Percentiles rank a stretch among this genome's conserved stretches.
phyloP scores from a whole-genome alignment of 1,284 basidiomycete genomes.

The Cryptococcus sp. region DNA sequence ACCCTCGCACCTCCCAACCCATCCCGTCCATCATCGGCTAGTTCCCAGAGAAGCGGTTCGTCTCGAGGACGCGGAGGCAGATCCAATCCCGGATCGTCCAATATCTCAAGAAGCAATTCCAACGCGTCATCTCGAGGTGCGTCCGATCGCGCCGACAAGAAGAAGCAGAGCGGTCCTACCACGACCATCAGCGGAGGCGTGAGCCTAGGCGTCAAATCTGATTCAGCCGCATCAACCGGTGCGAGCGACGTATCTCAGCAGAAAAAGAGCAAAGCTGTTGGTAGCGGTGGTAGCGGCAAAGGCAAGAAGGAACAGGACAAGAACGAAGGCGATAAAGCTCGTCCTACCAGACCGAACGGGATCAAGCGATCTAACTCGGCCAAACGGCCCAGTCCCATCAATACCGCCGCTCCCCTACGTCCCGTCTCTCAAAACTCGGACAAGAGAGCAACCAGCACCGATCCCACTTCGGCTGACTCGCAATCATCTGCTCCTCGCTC shows the following conservation, averaged over 20 bases:
- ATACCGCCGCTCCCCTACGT: slow-evolving; percentile 14
- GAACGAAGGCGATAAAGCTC: slow-evolving; percentile 8
- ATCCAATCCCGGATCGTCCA: slow-evolving; percentile 18
- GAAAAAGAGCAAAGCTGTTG: slow-evolving; percentile 17
- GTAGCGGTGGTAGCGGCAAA: slow-evolving; percentile 12
- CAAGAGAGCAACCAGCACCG: slow-evolving; percentile 3
- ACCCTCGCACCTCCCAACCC: slow-evolving; percentile 27
- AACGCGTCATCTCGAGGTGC: slow-evolving; percentile 27
- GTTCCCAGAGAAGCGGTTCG: slow-evolving; percentile 27
- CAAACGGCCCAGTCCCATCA: slow-evolving; percentile 23
- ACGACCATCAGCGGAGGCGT: slow-evolving; percentile 46
- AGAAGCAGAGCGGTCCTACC: slow-evolving; percentile 36
- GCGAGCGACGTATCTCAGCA: slow-evolving; percentile 14
- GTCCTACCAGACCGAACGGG: slow-evolving; percentile 6
- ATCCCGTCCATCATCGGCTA: slow-evolving; percentile 29
- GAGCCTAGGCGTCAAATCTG: slow-evolving; percentile 29
- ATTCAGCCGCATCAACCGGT: neutral
- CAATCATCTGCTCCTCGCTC: slow-evolving; percentile 24
- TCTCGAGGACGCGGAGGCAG: slow-evolving; percentile 23
- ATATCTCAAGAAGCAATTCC: slow-evolving; percentile 37
- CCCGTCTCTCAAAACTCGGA: slow-evolving; percentile 19
- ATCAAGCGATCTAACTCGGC: slow-evolving; percentile 9
- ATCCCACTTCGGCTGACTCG: neutral
- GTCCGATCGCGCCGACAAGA: slow-evolving; percentile 19
- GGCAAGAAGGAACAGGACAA: slow-evolving; percentile 14